Conservation (phyloP, 1,284 basidiomycete species). For the Pisolithus thermaeus region DNA sequence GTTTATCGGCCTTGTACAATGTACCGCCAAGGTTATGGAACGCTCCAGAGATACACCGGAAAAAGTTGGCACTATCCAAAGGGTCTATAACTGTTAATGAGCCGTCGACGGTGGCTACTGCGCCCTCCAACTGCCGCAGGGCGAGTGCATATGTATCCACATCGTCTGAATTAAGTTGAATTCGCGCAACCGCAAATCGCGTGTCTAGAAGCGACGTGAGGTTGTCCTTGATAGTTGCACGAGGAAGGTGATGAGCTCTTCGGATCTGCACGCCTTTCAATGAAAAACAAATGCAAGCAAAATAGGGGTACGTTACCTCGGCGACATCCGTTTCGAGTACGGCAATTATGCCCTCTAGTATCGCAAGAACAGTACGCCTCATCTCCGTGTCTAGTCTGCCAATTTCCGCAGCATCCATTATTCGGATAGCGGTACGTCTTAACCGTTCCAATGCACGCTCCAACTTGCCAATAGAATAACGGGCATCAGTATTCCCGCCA, state of each 20-base stretch:
- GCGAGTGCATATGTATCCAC: constrained; percentile 46
- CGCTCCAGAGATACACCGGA: constrained; percentile 62
- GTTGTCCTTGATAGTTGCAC: constrained; percentile 27
- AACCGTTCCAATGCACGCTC: constrained; percentile 55
- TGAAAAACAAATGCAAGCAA: constrained; percentile 15
- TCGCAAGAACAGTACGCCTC: constrained; percentile 1
- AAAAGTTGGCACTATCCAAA: constrained; percentile 45
- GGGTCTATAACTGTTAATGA: constrained; percentile 6
- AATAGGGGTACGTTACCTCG: constrained; percentile 17
- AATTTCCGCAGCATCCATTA: constrained; percentile 33
- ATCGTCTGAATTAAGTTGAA: constrained; percentile 37
- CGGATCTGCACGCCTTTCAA: constrained; percentile 19
- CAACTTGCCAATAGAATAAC: constrained; percentile 43
- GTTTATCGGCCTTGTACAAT: constrained; percentile 54
- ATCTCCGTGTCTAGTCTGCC: constrained; percentile 9
- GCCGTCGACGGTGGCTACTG: constrained; percentile 31
- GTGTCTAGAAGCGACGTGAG: constrained; percentile 54
- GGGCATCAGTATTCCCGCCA: constrained; percentile 22
- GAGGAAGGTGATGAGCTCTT: constrained; percentile 7
- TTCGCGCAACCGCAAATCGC: constrained; percentile 53
- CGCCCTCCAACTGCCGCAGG: constrained; percentile 44
- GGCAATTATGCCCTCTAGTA: constrained; percentile 22
- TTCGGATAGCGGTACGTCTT: constrained; percentile 42
- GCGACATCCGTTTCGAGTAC: constrained; percentile 17
- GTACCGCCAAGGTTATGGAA: constrained; percentile 60